Base-by-base conservation (phyloP, 2,329 filamentous ascomycete genomes). In the Fusarium nygamai region DNA sequence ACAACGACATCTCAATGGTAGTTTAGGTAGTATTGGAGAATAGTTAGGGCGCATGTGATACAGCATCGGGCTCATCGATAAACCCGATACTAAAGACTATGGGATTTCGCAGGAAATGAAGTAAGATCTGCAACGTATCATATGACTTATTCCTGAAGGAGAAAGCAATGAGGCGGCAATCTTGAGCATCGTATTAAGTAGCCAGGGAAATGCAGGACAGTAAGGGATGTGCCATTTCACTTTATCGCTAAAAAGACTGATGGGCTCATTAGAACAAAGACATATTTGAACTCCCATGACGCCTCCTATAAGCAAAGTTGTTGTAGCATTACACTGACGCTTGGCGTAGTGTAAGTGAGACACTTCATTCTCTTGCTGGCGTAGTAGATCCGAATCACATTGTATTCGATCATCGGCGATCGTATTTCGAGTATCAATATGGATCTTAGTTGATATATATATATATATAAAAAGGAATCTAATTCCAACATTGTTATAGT, bases 1-100 rank as follows among this genome's bases (percentile, higher is more conserved):
- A 74, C 64, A 47, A 64, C 24, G 46, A 68, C 41, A 71, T 69
- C n/a, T 13, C 31, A 61, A 33, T 31, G 44, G 46, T 38, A n/a
- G 44, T 14, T 36, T 50, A 34, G n/a, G 31, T 36, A 38, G 38
- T 44, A 27, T 43, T 63, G 41, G 36, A n/a, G 17, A 9, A 51
- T 58, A 44, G 19, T 43, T 29, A n/a, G 29, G 24, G 16, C 24
- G 47, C 39, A 36, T 53, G 39, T 29, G 24, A 29, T 29, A 61
- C 12, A 36, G 16, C 24, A 27, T 33, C 38, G 29, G 57, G 27
- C 47, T 56, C 31, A 7, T 27, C 22, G 24, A 56, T 31, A 31
- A 57, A 44, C 17, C 53, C 27, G 53, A 57, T 56, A 41, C 16
- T 56, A 11, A n/a, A 31, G 34, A n/a, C 27, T 29, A 56, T 56